These are phyloP conservation scores for Phytophthora foliorum DNA, from an alignment of 352 stramenopile species.

Conservation along the genomic window DNA sequence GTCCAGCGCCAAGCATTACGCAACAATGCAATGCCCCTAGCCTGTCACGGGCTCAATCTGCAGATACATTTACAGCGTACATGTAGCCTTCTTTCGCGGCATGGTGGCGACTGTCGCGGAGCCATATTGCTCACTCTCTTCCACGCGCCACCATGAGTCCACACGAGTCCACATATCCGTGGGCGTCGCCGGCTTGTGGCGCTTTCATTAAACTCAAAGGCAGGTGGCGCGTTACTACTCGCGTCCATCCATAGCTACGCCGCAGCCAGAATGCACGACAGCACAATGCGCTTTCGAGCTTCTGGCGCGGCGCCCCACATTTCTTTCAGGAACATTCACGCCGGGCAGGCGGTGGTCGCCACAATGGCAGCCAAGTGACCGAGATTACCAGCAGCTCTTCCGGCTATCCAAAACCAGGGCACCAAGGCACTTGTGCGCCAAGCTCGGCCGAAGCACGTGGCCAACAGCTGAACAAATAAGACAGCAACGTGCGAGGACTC, in stretches of 20 bases:
- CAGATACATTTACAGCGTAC: background rate
- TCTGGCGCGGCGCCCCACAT: slow-evolving; percentile 15
- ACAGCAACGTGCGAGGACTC: slow-evolving; percentile 28
- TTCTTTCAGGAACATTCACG: slow-evolving; percentile 41
- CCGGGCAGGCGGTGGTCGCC: slow-evolving; percentile 20
- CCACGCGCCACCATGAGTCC: slow-evolving; percentile 1
- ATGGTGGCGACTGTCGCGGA: slow-evolving; percentile 3
- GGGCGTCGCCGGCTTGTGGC: slow-evolving; percentile 11
- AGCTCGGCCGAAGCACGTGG: slow-evolving; percentile 17
- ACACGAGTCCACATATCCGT: too few species aligned
- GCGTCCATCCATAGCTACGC: slow-evolving; percentile 9
- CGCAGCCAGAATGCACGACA: slow-evolving; percentile 24
- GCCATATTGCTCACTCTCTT: slow-evolving; percentile 28
- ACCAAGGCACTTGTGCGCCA: slow-evolving; percentile 15
- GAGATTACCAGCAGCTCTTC: slow-evolving; percentile 28
- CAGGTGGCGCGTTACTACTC: slow-evolving; percentile 37
- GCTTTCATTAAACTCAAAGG: slow-evolving; percentile 21
- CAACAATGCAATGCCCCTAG: slow-evolving; percentile 6
- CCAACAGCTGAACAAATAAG: slow-evolving; percentile 37
- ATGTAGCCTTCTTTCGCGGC: slow-evolving; percentile 15
- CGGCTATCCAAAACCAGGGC: slow-evolving; percentile 34
- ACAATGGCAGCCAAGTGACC: slow-evolving; percentile 20
- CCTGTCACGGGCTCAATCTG: background rate
- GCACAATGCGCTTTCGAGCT: slow-evolving; percentile 17
- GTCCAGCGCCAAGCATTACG: slow-evolving; percentile 23